Percentiles rank a stretch among this genome's conserved stretches.
These are phyloP conservation scores for Exophiala sp. DNA, from an alignment of 2,329 filamentous ascomycete genomes.

Conservation along the genomic window DNA sequence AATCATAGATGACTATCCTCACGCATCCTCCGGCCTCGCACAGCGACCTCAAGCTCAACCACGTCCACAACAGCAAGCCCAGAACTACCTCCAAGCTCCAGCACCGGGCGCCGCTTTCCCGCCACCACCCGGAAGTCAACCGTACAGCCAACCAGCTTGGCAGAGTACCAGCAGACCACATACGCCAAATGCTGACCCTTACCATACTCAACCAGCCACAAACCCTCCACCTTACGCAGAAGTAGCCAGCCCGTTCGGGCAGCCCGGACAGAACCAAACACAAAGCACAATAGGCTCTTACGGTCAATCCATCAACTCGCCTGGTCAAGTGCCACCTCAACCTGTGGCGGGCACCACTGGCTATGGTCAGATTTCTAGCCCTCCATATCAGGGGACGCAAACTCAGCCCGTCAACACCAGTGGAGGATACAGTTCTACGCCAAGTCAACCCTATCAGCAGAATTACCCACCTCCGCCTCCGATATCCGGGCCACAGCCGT, in stretches of 20 bases:
- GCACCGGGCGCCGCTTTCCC: constrained; percentile 22
- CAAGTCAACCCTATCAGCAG: constrained; percentile 10
- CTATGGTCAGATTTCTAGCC: not conserved
- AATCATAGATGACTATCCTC: constrained; percentile 33
- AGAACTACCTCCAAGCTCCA: constrained; percentile 28
- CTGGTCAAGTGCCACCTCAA: not conserved
- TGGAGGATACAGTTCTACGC: not conserved
- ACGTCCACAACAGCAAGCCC: constrained; percentile 38
- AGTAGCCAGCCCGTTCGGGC: not conserved
- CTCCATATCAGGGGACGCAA: not conserved
- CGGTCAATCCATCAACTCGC: not conserved
- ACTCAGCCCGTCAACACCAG: not conserved
- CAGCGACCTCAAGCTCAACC: constrained; percentile 32
- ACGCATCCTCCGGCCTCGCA: constrained; percentile 32
- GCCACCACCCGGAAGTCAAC: constrained; percentile 26
- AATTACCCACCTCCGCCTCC: constrained; percentile 21
- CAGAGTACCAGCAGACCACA: constrained; percentile 22
- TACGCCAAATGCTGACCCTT: constrained; percentile 10
- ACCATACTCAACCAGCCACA: constrained; percentile 7
- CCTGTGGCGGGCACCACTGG: not conserved
- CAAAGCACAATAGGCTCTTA: not conserved
- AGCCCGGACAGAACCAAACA: not conserved
- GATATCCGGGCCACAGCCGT: constrained; percentile 16
- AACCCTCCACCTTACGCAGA: not conserved
- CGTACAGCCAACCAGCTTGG: constrained; percentile 27